A percentile compares a stretch with the other conserved stretches of the same genome.
These are phyloP conservation scores for Phytophthora niederhauseri DNA, from an alignment of 352 stramenopile genomes.

Conservation along the genomic window DNA sequence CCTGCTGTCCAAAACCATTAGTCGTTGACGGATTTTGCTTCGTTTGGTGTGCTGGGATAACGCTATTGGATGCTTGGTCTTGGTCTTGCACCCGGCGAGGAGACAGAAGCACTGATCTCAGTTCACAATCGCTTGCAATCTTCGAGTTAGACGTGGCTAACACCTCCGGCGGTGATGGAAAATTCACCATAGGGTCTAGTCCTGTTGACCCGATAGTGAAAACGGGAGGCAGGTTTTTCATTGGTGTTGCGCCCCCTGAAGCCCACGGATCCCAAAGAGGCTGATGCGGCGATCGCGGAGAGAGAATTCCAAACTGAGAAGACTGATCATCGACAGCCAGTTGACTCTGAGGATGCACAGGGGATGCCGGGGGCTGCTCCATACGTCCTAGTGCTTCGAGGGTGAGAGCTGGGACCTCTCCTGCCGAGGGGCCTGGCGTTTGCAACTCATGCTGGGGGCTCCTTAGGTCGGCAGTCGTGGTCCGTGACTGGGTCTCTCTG, in stretches of 20 bases:
- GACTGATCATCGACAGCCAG: conserved; percentile 16
- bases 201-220: conserved; percentile 30
- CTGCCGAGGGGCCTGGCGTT: not conserved
- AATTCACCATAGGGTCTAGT: conserved; percentile 9
- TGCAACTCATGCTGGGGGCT: not conserved
- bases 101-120: conserved; percentile 36
- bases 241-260: conserved; percentile 32
- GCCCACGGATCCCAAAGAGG: conserved; percentile 48
- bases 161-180: not conserved
- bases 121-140: conserved; percentile 20
- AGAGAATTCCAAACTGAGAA: conserved; percentile 14
- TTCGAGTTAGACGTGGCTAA: not conserved
- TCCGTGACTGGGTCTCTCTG: not conserved
- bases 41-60: not conserved
- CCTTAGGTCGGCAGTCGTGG: not conserved
- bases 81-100: conserved; percentile 8
- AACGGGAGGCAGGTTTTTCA: conserved; percentile 32
- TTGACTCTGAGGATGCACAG: conserved; percentile 1
- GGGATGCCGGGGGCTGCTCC: not conserved
- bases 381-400: not conserved
- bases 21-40: not conserved
- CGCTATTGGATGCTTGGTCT: not conserved
- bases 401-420: conserved; percentile 5
- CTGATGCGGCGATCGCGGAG: conserved; percentile 24
- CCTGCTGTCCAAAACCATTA: not conserved